Percentiles rank a stretch among this genome's conserved stretches.
Conservation (phyloP, 2,329 filamentous ascomycete genomes). For the Colletotrichum euphorbiae region DNA sequence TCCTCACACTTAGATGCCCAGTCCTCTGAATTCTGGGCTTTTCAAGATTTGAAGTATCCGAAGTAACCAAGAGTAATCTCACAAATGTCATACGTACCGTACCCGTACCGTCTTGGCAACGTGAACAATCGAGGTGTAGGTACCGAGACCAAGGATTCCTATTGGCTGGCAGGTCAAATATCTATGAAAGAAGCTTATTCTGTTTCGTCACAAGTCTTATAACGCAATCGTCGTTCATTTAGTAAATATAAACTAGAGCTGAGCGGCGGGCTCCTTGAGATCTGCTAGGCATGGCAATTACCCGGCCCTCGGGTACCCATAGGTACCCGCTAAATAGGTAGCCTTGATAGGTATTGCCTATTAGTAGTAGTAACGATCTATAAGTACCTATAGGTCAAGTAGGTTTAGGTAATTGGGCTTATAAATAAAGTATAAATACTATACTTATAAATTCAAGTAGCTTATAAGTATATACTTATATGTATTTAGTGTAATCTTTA, state of each 20-base stretch:
- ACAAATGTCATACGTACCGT: background rate
- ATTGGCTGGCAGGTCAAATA: background rate
- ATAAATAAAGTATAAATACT: no score
- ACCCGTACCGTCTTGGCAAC: background rate
- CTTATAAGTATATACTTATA: no score
- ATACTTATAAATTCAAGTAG: no score
- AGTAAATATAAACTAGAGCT: background rate
- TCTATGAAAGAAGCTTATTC: background rate
- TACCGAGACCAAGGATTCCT: background rate
- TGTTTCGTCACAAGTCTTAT: conserved; percentile 10
- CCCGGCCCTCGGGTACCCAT: no score
- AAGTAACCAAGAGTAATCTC: background rate
- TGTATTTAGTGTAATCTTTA: no score
- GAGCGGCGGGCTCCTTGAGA: background rate
- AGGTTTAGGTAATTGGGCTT: no score
- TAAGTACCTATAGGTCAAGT: no score
- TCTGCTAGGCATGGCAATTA: no score
- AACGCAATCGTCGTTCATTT: background rate
- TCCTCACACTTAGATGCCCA: background rate
- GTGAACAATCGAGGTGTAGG: background rate
- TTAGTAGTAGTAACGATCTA: no score
- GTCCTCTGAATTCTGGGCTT: no score
- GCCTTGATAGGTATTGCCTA: no score
- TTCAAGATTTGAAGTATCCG: background rate
- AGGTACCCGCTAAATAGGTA: no score